Conservation (phyloP, 169 alveolate species). For the Eimeria maxima region DNA sequence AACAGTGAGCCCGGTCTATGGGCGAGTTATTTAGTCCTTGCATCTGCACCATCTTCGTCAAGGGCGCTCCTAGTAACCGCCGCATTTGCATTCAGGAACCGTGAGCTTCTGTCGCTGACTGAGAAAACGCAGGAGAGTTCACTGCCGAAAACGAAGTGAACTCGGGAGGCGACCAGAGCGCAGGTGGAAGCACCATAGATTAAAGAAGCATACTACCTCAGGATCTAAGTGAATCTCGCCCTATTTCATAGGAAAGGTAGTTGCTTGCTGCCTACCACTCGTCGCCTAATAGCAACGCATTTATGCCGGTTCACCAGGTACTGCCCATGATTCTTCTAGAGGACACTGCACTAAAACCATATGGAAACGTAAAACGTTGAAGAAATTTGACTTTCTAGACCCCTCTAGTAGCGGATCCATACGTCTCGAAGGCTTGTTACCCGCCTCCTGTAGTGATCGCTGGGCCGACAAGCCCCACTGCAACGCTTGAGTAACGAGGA, state of each 20-base stretch:
- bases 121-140: background rate
- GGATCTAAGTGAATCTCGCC: background rate
- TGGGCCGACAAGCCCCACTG: conserved; percentile 10
- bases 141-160: background rate
- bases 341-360: background rate
- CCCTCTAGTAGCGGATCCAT: background rate
- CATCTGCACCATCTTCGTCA: background rate
- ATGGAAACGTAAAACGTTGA: background rate
- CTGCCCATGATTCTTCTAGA: background rate
- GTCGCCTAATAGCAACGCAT: background rate
- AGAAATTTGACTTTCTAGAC: background rate
- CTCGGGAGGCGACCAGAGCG: background rate
- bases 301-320: background rate
- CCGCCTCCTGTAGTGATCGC: background rate
- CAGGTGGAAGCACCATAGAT: background rate
- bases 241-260: background rate
- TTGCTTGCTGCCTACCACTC: background rate
- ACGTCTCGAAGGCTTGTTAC: background rate
- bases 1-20: background rate
- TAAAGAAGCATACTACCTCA: background rate
- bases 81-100: conserved; percentile 30
- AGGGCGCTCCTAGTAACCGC: background rate
- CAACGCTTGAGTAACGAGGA: background rate
- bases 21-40: background rate
- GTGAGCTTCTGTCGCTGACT: background rate